phyloP scores from a whole-genome alignment of 257 asterid genomes.

The Cordia subcordata region DNA sequence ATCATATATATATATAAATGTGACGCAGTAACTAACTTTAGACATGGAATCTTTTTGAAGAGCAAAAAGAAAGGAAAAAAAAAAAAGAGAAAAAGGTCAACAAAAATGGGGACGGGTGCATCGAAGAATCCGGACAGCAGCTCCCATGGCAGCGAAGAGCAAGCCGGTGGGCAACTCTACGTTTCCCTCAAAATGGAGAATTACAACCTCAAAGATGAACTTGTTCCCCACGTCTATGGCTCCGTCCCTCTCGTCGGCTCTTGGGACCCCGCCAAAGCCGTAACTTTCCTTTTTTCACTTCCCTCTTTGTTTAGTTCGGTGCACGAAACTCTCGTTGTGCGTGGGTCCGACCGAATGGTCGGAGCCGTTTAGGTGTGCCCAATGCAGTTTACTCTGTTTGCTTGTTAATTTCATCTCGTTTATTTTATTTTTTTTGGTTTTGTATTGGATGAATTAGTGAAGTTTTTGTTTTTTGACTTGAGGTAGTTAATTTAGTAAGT shows the following conservation, averaged over 20 bases:
- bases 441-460: too few relatives aligned
- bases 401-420: background rate
- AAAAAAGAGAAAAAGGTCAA: background rate
- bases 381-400: too few relatives aligned
- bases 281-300: conserved; percentile 23
- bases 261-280: conserved; percentile 92
- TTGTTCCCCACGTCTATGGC: conserved; percentile 84
- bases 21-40: background rate
- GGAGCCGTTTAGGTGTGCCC: too few relatives aligned
- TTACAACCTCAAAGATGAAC: conserved; percentile 59
- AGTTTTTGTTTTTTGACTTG: too few relatives aligned
- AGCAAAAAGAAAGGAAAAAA: background rate
- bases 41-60: background rate
- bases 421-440: background rate
- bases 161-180: conserved; percentile 84
- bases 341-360: too few relatives aligned
- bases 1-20: too few relatives aligned
- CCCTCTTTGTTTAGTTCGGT: background rate
- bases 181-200: conserved; percentile 95
- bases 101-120: conserved; percentile 74
- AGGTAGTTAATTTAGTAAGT: background rate
- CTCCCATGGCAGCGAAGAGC: conserved; percentile 70
- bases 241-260: conserved; percentile 91
- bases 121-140: conserved; percentile 60
- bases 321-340: background rate